Conservation (phyloP, 1,139 yeast genomes). For the Nakaseomyces delphensis region DNA sequence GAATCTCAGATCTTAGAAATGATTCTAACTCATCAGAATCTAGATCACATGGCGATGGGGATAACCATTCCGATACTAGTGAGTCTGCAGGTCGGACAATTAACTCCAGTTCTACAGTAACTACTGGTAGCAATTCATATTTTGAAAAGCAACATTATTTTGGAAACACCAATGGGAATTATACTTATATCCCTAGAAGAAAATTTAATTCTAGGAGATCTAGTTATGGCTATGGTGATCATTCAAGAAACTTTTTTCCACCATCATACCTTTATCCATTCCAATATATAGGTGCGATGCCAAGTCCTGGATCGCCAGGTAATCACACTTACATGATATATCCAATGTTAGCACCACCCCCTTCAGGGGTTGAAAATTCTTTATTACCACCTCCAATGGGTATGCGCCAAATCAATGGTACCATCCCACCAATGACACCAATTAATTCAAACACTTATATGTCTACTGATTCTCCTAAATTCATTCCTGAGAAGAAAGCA, state of each 20-base stretch:
- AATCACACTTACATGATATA: conserved; percentile 27
- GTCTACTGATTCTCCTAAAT: conserved; percentile 1
- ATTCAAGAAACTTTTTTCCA: conserved; percentile 23
- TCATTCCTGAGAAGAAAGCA: conserved; percentile 3
- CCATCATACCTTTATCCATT: conserved; percentile 28
- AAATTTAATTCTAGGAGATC: conserved; percentile 11
- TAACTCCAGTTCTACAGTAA: background rate
- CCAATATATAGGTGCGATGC: conserved; percentile 25
- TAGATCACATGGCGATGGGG: background rate
- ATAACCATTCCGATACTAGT: background rate
- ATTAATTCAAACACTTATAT: conserved; percentile 3
- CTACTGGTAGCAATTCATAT: conserved; percentile 7
- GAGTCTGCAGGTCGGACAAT: conserved; percentile 2
- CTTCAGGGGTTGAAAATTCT: conserved; percentile 12
- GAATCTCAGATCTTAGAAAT: background rate
- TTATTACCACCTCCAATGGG: conserved; percentile 7
- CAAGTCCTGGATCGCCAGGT: conserved; percentile 17
- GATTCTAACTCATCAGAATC: background rate
- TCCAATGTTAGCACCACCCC: conserved; percentile 28
- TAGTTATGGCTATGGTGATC: conserved; percentile 14
- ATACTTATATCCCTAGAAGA: conserved; percentile 7
- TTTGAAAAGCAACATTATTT: conserved; percentile 21
- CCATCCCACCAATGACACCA: background rate
- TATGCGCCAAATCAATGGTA: conserved; percentile 2
- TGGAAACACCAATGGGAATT: conserved; percentile 20